Base-by-base conservation (phyloP, 768 basidiomycete species). In the Psilocybe sp. region DNA sequence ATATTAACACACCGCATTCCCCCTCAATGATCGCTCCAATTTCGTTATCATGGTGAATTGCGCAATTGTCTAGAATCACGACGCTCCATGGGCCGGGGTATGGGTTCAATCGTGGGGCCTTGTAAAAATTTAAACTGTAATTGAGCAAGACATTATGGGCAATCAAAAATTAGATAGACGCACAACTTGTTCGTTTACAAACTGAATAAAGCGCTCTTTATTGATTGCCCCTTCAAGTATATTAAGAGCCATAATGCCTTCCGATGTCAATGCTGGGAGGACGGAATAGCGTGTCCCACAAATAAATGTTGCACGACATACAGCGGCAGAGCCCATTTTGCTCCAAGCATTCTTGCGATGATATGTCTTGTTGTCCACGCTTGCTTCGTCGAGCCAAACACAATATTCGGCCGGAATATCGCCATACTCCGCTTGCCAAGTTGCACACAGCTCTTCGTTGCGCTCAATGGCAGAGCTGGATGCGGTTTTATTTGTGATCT, bases 31-130 rank as follows among this genome's bases (percentile, higher is more conserved):
- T 52, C 1, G 50, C 32, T 1, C 61, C 56, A n/a, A 75, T 50
- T 4, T 69, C 69, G n/a, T 68, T 65, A 40, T 64, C 61, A 31
- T 75, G 71, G 52, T 76, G 73, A 41, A 75, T 75, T 1, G 58
- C 47, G 42, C 71, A 72, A 50, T 75, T 75, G 40, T 74, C 67
- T 34, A 75, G 47, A 1, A 76, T 60, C 20, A 75, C 58, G 4
- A 73, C 61, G 53, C 73, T 75, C 11, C 53, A 47, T 7, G 56
- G 54, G 2, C 56, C 63, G 0, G 70, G 71, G 58, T 63, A 76
- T 15, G 70, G 71, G 18, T 60, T 69, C 19, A 67, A 46, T 18
- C 54, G 48, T 18, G 63, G 64, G 8, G 63, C 59, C 61, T 61
- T 54, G 18, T 10, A 48, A 50, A 16, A 33, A 35, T 2, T 50